phyloP scores from a whole-genome alignment of 1,139 yeast genomes.

The Lodderomyces jiufengensis region DNA sequence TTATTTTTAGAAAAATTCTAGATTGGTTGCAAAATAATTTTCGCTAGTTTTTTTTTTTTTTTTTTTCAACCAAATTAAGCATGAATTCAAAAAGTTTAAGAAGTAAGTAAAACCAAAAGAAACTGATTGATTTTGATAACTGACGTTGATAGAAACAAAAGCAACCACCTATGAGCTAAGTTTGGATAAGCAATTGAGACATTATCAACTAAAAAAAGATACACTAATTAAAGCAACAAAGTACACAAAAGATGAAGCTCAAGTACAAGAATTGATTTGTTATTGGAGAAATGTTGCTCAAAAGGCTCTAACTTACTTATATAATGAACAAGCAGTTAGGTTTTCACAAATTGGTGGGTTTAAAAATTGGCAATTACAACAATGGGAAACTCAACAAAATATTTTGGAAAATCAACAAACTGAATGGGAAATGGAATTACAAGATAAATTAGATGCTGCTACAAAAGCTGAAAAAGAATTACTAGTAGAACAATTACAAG shows the following conservation, averaged over 20 bases:
- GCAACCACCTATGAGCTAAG: slow-evolving; percentile 7
- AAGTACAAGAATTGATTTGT: slow-evolving; percentile 10
- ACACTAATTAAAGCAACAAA: slow-evolving; percentile 13
- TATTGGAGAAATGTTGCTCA: slow-evolving; percentile 16
- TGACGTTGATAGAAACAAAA: no score
- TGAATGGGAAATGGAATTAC: not conserved
- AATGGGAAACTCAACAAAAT: slow-evolving; percentile 7
- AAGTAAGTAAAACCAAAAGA: slow-evolving; percentile 4
- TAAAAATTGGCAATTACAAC: slow-evolving; percentile 11
- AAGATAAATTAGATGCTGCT: slow-evolving; percentile 12
- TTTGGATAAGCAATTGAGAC: slow-evolving; percentile 12
- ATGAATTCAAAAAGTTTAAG: slow-evolving; percentile 4
- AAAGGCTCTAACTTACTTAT: slow-evolving; percentile 16
- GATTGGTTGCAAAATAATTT: slow-evolving; percentile 72
- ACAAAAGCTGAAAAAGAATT: slow-evolving; percentile 12
- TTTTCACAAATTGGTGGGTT: slow-evolving; percentile 16
- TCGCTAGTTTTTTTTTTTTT: slow-evolving; percentile 8
- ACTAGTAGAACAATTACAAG: slow-evolving; percentile 5
- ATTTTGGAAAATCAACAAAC: not conserved
- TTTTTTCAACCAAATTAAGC: not conserved
- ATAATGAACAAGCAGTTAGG: slow-evolving; percentile 14
- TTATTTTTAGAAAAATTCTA: slow-evolving; percentile 72
- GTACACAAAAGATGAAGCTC: slow-evolving; percentile 11
- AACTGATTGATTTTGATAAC: not conserved
- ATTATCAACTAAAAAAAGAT: slow-evolving; percentile 13